Conservation (phyloP, 768 basidiomycete genomes). For the Lepiota venenata region DNA sequence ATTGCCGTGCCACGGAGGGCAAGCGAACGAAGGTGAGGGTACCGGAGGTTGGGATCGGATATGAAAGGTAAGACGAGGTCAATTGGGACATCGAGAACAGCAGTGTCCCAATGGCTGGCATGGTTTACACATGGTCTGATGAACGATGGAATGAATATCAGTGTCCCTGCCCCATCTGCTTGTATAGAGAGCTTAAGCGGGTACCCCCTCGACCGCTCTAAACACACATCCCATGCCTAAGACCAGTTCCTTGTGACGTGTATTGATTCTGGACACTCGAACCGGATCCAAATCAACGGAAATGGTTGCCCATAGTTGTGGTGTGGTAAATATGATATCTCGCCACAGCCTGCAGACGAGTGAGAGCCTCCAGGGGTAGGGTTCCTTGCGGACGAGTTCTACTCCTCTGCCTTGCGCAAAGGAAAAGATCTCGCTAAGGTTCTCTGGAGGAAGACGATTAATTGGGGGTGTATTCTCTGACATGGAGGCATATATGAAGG, state of each 20-base stretch:
- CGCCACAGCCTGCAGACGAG: constrained; percentile 6
- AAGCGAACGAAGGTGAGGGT: background rate
- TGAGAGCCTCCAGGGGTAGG: background rate
- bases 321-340: background rate
- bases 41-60: background rate
- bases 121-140: background rate
- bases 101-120: background rate
- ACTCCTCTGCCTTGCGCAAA: background rate
- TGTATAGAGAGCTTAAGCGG: background rate
- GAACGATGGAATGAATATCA: background rate
- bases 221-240: constrained; percentile 1
- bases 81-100: background rate
- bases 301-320: background rate
- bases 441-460: constrained; percentile 1
- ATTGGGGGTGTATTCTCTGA: background rate
- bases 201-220: background rate
- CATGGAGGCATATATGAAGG: no score
- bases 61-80: background rate
- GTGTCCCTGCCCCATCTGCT: background rate
- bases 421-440: background rate
- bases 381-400: background rate
- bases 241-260: background rate
- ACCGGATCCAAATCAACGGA: background rate
- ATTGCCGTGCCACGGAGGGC: background rate
- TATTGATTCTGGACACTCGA: no score